A percentile compares a stretch with the other conserved stretches of the same genome.
These are phyloP conservation scores for Bipolaris gigantea DNA, from an alignment of 2,329 filamentous ascomycete genomes.

Conservation along the genomic window DNA sequence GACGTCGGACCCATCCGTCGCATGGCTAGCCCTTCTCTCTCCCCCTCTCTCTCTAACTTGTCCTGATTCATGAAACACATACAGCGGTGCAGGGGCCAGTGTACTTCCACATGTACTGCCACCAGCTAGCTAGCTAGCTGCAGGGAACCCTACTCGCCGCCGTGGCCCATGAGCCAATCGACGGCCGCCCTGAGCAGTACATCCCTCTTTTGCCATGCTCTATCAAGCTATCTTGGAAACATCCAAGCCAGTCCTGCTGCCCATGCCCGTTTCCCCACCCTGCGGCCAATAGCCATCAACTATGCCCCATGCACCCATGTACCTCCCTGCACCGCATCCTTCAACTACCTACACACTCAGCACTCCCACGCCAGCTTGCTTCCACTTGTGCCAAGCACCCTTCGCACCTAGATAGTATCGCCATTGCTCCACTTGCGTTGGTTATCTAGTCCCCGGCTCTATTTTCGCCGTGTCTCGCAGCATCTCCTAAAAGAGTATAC, in stretches of 20 bases:
- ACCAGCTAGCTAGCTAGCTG: not conserved
- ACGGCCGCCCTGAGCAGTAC: too few species aligned
- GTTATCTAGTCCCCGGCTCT: not conserved
- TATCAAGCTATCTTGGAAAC: too few species aligned
- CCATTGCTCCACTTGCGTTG: not conserved
- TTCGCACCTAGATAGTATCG: not conserved
- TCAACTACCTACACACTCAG: not conserved
- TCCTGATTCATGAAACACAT: not conserved
- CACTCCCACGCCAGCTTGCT: not conserved
- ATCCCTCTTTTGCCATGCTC: too few species aligned
- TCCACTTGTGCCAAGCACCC: not conserved
- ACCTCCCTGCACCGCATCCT: not conserved
- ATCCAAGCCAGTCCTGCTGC: too few species aligned
- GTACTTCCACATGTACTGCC: too few species aligned
- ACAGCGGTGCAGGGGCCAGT: not conserved
- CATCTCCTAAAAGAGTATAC: not conserved
- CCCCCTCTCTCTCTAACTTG: too few species aligned
- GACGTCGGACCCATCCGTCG: not conserved
- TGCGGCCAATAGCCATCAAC: too few species aligned
- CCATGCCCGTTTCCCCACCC: too few species aligned
- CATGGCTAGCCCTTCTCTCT: not conserved
- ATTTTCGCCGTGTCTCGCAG: not conserved
- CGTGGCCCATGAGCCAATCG: too few species aligned
- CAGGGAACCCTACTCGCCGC: not conserved
- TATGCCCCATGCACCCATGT: too few species aligned